Evolutionary conservation across 768 basidiomycete genomes (phyloP).

Genomic region (Lentinula aciculospora): DNA sequence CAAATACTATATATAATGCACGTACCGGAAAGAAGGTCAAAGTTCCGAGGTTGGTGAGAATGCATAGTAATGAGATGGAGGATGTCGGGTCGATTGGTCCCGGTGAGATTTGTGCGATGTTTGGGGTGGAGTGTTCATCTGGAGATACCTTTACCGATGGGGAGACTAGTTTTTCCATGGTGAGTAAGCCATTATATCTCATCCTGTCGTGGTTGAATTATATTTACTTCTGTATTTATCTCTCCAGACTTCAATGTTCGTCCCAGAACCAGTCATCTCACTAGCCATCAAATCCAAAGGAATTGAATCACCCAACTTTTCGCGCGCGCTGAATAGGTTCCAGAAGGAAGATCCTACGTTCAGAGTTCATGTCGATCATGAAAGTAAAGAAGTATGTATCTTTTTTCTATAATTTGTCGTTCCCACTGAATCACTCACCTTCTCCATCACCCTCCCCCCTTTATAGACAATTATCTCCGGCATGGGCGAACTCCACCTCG

Average conservation of each 20-base stretch:
- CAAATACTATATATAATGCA: constrained; percentile 82
- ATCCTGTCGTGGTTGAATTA: not conserved
- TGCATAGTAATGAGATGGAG: constrained; percentile 99
- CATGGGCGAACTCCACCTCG: constrained; percentile 98
- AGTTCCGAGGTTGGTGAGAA: constrained; percentile 90
- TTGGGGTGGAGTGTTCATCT: constrained; percentile 96
- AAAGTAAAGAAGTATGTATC: constrained; percentile 79
- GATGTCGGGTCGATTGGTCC: constrained; percentile 92
- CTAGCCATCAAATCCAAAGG: constrained; percentile 90
- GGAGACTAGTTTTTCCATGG: constrained; percentile 88
- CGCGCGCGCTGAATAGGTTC: constrained; percentile 94
- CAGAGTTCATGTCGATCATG: constrained; percentile 90
- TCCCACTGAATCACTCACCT: not conserved
- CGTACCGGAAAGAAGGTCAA: constrained; percentile 96
- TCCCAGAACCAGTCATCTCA: constrained; percentile 97
- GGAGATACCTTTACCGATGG: constrained; percentile 98
- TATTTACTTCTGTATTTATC: not conserved
- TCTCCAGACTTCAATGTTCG: constrained; percentile 90
- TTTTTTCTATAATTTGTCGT: not conserved
- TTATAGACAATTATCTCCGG: constrained; percentile 94
- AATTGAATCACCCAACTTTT: constrained; percentile 93
- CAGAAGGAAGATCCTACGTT: constrained; percentile 99
- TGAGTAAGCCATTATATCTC: constrained; percentile 27
- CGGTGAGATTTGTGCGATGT: constrained; percentile 99
- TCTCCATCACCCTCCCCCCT: not conserved